Conservation (phyloP, 1,284 basidiomycete genomes). For the Ganoderma leucocontextum region DNA sequence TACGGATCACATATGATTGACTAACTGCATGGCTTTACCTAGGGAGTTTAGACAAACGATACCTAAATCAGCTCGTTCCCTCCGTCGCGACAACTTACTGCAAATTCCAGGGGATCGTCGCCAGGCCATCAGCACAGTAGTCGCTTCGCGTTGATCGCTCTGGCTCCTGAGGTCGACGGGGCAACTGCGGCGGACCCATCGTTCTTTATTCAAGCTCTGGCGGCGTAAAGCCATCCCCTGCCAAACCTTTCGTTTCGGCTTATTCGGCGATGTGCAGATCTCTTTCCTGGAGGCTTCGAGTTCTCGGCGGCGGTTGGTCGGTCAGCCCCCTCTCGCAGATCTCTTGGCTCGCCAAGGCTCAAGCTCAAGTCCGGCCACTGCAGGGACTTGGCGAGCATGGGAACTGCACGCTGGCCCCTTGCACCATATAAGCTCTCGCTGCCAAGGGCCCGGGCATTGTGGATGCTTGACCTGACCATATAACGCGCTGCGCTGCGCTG, state of each 20-base stretch:
- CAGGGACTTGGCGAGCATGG: conserved; percentile 33
- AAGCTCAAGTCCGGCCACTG: conserved; percentile 11
- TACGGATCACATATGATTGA: background rate
- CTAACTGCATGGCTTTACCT: background rate
- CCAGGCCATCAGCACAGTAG: background rate
- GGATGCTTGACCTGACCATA: conserved; percentile 26
- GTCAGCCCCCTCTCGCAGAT: conserved; percentile 14
- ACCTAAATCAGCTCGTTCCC: background rate
- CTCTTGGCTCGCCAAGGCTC: conserved; percentile 34
- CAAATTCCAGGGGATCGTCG: background rate
- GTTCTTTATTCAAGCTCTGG: background rate
- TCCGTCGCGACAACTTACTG: background rate
- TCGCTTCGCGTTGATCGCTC: background rate
- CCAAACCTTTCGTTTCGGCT: background rate
- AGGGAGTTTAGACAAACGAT: background rate
- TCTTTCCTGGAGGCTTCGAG: background rate
- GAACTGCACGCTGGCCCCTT: conserved; percentile 21
- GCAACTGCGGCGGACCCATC: background rate
- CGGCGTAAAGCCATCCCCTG: background rate
- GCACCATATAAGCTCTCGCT: conserved; percentile 26
- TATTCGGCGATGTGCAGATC: background rate
- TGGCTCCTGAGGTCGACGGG: background rate
- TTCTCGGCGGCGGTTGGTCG: background rate
- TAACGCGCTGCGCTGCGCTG: conserved; percentile 19
- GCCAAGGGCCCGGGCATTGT: conserved; percentile 34